Conservation (phyloP, 139 green algal species). For the Tetraselmis striata region DNA sequence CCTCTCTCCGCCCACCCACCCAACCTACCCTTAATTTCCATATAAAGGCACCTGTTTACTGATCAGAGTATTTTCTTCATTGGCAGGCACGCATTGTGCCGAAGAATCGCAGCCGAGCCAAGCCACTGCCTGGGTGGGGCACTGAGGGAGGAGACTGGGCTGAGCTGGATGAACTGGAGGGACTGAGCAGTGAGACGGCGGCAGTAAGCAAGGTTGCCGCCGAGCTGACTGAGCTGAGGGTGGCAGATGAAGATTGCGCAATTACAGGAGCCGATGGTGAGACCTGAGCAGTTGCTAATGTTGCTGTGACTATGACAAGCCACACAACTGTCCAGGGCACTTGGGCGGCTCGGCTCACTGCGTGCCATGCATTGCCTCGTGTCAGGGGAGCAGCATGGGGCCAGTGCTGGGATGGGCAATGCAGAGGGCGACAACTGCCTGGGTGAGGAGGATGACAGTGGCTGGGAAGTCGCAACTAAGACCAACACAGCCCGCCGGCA, state of each 20-base stretch:
- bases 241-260: too few species aligned
- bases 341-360: too few species aligned
- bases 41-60: background rate
- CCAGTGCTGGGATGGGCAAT: background rate
- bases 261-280: too few species aligned
- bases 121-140: constrained; percentile 75
- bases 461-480: constrained; percentile 41
- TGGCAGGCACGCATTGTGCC: background rate
- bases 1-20: too few species aligned
- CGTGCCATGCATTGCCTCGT: too few species aligned
- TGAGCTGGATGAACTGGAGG: constrained; percentile 61
- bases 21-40: too few species aligned
- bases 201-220: background rate
- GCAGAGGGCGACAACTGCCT: background rate
- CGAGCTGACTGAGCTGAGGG: background rate
- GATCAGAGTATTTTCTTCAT: constrained; percentile 11
- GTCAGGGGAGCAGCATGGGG: background rate
- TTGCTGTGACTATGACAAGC: too few species aligned
- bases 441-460: constrained; percentile 25
- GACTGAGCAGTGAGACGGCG: background rate
- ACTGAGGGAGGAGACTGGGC: constrained; percentile 57
- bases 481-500: constrained; percentile 31
- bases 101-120: constrained; percentile 12
- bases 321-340: too few species aligned
- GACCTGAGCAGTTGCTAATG: too few species aligned